These are phyloP conservation scores for Acacia concinna DNA, from an alignment of 331 rosid species.

Conservation along the genomic window DNA sequence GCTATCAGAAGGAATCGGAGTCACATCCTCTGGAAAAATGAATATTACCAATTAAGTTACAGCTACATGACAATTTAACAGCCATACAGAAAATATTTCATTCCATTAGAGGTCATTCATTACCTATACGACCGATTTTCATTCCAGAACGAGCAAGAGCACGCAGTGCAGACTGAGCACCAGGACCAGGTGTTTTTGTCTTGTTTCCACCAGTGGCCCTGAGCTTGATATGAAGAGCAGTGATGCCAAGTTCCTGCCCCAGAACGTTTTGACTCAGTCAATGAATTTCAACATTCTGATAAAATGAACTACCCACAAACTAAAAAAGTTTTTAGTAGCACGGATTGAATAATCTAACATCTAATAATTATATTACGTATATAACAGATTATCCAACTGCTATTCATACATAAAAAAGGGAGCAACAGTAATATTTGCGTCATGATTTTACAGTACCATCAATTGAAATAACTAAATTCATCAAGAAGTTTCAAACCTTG, in stretches of 20 bases:
- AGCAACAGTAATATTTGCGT: not conserved
- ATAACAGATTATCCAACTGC: not conserved
- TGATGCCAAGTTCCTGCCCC: conserved; percentile 72
- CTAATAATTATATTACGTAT: too few relatives aligned
- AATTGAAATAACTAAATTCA: not conserved
- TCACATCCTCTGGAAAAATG: conserved; percentile 73
- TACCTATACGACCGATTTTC: conserved; percentile 90
- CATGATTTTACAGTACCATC: not conserved
- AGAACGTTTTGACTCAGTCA: not conserved
- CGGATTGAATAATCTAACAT: not conserved
- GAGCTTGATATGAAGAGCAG: conserved; percentile 82
- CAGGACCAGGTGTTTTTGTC: conserved; percentile 84
- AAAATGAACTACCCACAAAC: not conserved
- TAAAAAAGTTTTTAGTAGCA: not conserved
- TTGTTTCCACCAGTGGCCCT: conserved; percentile 91
- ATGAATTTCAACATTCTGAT: not conserved
- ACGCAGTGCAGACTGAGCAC: conserved; percentile 84
- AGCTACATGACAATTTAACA: not conserved
- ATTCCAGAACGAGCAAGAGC: conserved; percentile 93
- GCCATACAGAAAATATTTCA: not conserved
- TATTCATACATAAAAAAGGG: not conserved
- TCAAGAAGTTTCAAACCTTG: conserved; percentile 45
- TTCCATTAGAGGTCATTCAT: not conserved
- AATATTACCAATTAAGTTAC: not conserved
- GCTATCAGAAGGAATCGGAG: conserved; percentile 88